A percentile compares a stretch with the other conserved stretches of the same genome.
Evolutionary conservation across 495 filamentous ascomycete genomes (phyloP).

Genomic region (Trichoderma orchidacearum): DNA sequence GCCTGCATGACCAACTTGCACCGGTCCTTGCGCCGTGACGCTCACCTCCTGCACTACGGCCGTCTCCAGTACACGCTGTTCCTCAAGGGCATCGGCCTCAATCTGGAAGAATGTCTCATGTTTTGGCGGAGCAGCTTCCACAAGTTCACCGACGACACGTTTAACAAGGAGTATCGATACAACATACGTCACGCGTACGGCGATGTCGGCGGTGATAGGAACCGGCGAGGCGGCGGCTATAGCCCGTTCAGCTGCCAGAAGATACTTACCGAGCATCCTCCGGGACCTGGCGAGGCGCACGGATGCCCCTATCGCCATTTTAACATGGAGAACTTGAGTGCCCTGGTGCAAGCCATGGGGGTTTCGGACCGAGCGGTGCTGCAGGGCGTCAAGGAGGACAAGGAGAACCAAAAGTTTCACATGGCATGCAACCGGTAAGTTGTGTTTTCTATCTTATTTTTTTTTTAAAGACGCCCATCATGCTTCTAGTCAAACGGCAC

Average conservation of each 20-base stretch:
- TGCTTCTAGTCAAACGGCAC: too few relatives aligned
- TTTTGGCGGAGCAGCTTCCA: slow-evolving; percentile 88
- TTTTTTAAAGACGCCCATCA: too few relatives aligned
- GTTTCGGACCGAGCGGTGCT: slow-evolving; percentile 66
- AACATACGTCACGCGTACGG: slow-evolving; percentile 90
- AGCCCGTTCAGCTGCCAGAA: slow-evolving; percentile 88
- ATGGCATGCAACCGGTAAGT: slow-evolving; percentile 79
- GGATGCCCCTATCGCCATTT: slow-evolving; percentile 96
- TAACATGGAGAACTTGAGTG: slow-evolving; percentile 67
- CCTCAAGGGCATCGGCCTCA: slow-evolving; percentile 91
- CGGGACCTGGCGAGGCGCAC: slow-evolving; percentile 73
- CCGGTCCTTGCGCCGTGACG: slow-evolving; percentile 64
- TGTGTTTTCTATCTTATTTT: neutral
- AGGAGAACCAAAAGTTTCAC: slow-evolving; percentile 78
- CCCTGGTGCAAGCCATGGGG: slow-evolving; percentile 57
- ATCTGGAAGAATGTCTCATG: slow-evolving; percentile 77
- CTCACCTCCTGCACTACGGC: slow-evolving; percentile 84
- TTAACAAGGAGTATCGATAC: slow-evolving; percentile 94
- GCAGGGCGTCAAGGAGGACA: slow-evolving; percentile 73
- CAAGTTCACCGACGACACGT: slow-evolving; percentile 75
- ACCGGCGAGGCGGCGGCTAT: slow-evolving; percentile 72
- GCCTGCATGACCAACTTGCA: slow-evolving; percentile 91
- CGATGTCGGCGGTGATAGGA: slow-evolving; percentile 87
- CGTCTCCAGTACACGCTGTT: slow-evolving; percentile 94
- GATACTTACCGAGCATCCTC: slow-evolving; percentile 74